These are phyloP conservation scores for Metroxylon sagu DNA, from an alignment of 176 grass and related monocot genomes.

Conservation along the genomic window DNA sequence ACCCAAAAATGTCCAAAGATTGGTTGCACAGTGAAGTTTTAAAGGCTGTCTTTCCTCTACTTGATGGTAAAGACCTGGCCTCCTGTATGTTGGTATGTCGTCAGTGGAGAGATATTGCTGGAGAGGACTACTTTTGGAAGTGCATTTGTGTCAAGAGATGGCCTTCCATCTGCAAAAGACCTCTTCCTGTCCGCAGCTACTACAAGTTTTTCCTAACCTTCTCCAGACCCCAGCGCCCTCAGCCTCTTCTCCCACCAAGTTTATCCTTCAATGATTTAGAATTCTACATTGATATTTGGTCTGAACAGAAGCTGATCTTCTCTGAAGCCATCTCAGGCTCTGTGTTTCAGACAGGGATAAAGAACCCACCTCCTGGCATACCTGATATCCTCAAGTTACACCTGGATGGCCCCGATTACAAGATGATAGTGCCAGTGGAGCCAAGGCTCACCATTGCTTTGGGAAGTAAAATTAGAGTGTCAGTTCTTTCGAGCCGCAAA, in stretches of 20 bases:
- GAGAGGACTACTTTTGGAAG: conserved; percentile 15
- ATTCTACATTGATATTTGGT: conserved; percentile 15
- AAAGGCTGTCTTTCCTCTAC: conserved; percentile 11
- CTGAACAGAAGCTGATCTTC: conserved; percentile 7
- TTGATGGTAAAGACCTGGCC: conserved; percentile 16
- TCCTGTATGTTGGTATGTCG: conserved; percentile 12
- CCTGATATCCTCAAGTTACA: neutral
- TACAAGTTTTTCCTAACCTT: conserved; percentile 14
- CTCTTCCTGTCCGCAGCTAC: conserved; percentile 2
- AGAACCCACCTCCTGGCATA: conserved; percentile 9
- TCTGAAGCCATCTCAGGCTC: conserved; percentile 8
- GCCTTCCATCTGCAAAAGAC: conserved; percentile 13
- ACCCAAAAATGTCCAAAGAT: neutral
- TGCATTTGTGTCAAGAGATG: conserved; percentile 13
- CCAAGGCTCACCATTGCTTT: neutral
- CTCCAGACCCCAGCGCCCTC: neutral
- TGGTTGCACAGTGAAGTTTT: conserved; percentile 1
- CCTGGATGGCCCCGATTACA: neutral
- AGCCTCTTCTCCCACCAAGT: conserved; percentile 3
- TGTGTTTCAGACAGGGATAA: neutral
- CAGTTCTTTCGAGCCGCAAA: conserved; percentile 3
- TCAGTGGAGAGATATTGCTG: conserved; percentile 7
- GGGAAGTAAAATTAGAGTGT: conserved; percentile 1
- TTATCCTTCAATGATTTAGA: conserved; percentile 11
- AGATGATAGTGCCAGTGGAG: conserved; percentile 10